phyloP scores from a whole-genome alignment of 2,329 filamentous ascomycete genomes.

The Fusarium sp. region DNA sequence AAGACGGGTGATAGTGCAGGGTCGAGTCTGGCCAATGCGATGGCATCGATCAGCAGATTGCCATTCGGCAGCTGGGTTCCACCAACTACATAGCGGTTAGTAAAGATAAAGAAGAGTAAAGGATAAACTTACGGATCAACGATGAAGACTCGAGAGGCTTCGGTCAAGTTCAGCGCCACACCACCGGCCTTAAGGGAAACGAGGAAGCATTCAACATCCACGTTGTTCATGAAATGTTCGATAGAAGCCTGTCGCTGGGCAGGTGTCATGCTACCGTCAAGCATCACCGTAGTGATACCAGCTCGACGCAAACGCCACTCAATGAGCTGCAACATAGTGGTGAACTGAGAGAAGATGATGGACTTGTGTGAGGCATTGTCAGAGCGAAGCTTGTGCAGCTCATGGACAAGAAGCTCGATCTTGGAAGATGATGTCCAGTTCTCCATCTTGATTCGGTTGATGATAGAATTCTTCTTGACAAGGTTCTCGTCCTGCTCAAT shows the following conservation, averaged over 20 bases:
- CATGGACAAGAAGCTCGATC: slow-evolving; percentile 95
- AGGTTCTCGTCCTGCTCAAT: slow-evolving; percentile 89
- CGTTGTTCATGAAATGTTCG: slow-evolving; percentile 95
- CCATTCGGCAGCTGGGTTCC: slow-evolving; percentile 99
- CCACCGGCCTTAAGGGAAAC: slow-evolving; percentile 97
- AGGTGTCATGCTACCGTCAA: slow-evolving; percentile 97
- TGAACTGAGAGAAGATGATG: slow-evolving; percentile 98
- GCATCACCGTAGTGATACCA: slow-evolving; percentile 98
- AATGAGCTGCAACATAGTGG: slow-evolving; percentile 95
- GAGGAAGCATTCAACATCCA: slow-evolving; percentile 94
- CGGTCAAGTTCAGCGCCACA: slow-evolving; percentile 93
- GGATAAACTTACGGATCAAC: slow-evolving; percentile 82
- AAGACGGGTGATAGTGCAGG: slow-evolving; percentile 92
- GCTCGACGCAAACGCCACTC: slow-evolving; percentile 96
- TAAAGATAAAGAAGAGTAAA: slow-evolving; percentile 1
- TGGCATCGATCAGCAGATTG: slow-evolving; percentile 95
- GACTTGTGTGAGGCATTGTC: slow-evolving; percentile 96
- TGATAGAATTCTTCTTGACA: slow-evolving; percentile 96
- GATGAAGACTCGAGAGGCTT: slow-evolving; percentile 95
- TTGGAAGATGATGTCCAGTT: slow-evolving; percentile 99
- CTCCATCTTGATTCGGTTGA: slow-evolving; percentile 98
- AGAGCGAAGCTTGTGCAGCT: slow-evolving; percentile 90
- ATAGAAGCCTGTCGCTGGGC: slow-evolving; percentile 93
- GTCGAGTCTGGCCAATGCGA: slow-evolving; percentile 93
- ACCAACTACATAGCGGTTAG: slow-evolving; percentile 75